These are phyloP conservation scores for Gnetum montanum DNA, from an alignment of 75 land plant species.

Conservation along the genomic window DNA sequence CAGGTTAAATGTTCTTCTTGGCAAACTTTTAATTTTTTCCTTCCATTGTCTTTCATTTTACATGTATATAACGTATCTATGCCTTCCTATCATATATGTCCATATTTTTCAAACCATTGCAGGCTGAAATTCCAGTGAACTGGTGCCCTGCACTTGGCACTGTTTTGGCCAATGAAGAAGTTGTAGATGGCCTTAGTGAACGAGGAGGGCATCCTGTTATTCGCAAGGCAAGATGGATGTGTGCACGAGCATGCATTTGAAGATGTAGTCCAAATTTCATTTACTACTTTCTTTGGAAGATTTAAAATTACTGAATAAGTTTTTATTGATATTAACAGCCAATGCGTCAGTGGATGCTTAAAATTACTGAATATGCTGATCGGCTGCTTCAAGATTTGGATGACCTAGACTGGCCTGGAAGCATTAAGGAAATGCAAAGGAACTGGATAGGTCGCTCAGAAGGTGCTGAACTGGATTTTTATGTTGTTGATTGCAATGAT, in stretches of 20 bases:
- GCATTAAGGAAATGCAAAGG: constrained; percentile 95
- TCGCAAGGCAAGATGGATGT: constrained; percentile 84
- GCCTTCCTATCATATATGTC: constrained; percentile 2
- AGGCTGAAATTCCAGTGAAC: constrained; percentile 97
- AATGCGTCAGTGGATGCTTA: constrained; percentile 96
- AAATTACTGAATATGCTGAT: constrained; percentile 90
- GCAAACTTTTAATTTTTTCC: not conserved
- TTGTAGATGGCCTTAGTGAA: constrained; percentile 89
- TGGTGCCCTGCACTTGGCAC: constrained; percentile 99
- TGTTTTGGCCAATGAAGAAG: constrained; percentile 94
- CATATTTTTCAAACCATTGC: constrained; percentile 1
- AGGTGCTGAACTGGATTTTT: constrained; percentile 83
- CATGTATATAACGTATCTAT: too few relatives aligned
- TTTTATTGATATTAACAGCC: constrained; percentile 60
- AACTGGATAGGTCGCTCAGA: constrained; percentile 96
- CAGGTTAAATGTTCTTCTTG: constrained; percentile 33
- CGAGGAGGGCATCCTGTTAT: constrained; percentile 92
- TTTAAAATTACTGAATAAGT: too few relatives aligned
- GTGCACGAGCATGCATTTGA: not conserved
- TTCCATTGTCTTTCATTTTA: not conserved
- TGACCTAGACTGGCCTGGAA: constrained; percentile 96
- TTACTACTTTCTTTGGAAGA: not conserved
- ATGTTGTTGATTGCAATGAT: constrained; percentile 40
- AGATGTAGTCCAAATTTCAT: not conserved
- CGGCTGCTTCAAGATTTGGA: constrained; percentile 90